Conservation (phyloP, 805 yeast species). For the Clavispora fructus region DNA sequence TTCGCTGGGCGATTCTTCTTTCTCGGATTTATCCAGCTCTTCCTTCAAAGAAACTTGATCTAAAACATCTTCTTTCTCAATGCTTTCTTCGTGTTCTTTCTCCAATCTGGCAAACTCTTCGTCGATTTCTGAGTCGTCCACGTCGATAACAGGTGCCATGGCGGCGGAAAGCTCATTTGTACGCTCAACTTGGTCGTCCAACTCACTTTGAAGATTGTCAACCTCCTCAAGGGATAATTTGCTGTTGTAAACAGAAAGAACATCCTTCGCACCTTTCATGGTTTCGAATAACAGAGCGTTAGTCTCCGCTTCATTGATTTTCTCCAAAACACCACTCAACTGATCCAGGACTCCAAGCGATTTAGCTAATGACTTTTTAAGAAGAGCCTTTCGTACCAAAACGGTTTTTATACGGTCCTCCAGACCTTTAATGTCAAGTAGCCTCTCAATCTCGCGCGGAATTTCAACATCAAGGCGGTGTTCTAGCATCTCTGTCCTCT, state of each 20-base stretch:
- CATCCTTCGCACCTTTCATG: slow-evolving; percentile 20
- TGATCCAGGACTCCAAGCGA: slow-evolving; percentile 16
- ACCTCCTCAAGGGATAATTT: slow-evolving; percentile 23
- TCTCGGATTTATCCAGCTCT: neutral
- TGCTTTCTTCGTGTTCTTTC: slow-evolving; percentile 10
- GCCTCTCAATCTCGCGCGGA: slow-evolving; percentile 10
- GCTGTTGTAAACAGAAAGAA: slow-evolving; percentile 24
- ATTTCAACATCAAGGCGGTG: slow-evolving; percentile 15
- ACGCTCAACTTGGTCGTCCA: slow-evolving; percentile 25
- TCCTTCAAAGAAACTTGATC: neutral
- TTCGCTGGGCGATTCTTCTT: neutral
- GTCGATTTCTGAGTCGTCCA: slow-evolving; percentile 25
- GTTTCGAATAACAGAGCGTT: slow-evolving; percentile 23
- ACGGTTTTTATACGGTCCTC: slow-evolving; percentile 15
- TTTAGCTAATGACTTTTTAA: slow-evolving; percentile 15
- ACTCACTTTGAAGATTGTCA: slow-evolving; percentile 21
- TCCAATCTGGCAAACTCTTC: slow-evolving; percentile 23
- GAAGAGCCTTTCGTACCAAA: slow-evolving; percentile 12
- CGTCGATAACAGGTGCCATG: slow-evolving; percentile 9
- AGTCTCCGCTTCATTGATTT: slow-evolving; percentile 32
- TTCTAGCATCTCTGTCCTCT: slow-evolving; percentile 17
- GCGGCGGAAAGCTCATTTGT: slow-evolving; percentile 25
- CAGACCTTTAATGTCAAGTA: slow-evolving; percentile 13
- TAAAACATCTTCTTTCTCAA: neutral
- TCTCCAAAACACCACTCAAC: slow-evolving; percentile 20